Conservation (phyloP, 129 eudicot species). For the Oenanthe sinensis region DNA sequence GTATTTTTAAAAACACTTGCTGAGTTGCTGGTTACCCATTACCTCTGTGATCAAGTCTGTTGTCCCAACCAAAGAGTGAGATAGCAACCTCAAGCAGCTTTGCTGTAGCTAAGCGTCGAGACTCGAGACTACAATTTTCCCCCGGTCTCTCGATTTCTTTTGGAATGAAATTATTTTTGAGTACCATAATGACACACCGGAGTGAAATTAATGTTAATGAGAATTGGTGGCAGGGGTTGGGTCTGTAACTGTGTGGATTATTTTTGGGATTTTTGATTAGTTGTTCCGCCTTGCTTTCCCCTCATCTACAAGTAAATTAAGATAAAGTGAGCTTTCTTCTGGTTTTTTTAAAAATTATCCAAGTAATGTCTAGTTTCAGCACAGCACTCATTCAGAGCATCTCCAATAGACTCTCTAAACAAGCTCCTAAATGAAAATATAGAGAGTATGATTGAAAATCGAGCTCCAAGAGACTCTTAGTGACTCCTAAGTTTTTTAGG, state of each 20-base stretch:
- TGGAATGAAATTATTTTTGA: too few species aligned
- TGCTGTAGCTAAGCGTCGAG: background rate
- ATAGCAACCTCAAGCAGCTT: background rate
- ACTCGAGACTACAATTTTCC: background rate
- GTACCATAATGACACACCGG: too few species aligned
- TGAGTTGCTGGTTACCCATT: too few species aligned
- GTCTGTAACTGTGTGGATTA: background rate
- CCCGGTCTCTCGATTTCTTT: too few species aligned
- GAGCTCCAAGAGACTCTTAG: too few species aligned
- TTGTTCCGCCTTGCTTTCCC: background rate
- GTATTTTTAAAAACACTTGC: too few species aligned
- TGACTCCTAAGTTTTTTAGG: too few species aligned
- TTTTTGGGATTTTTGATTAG: background rate
- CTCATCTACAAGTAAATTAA: background rate
- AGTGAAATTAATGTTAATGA: background rate
- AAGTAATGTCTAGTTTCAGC: background rate
- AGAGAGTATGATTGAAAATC: too few species aligned
- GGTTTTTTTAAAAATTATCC: background rate
- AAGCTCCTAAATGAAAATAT: too few species aligned
- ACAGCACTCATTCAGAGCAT: background rate
- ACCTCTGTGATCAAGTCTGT: background rate
- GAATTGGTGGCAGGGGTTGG: background rate
- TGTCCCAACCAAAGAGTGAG: background rate
- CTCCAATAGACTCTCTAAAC: too few species aligned
- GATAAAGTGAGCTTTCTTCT: background rate